Percentiles rank a stretch among this genome's conserved stretches.
Conservation (phyloP, 345 rosid species). For the Xanthoceras sorbifolium region DNA sequence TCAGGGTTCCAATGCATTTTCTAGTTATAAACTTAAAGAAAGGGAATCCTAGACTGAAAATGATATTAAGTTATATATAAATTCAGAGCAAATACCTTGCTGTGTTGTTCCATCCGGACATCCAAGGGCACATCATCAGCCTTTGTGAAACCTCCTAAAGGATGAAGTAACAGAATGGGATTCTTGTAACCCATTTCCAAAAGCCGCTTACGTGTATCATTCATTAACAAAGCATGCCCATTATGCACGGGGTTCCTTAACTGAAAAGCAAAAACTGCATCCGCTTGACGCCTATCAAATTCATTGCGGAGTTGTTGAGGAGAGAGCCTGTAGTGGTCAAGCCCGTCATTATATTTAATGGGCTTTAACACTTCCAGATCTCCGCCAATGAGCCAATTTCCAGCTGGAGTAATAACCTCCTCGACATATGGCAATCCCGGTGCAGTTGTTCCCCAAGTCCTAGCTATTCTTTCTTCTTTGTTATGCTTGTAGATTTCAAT, state of each 20-base stretch:
- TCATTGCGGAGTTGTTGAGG: conserved; percentile 83
- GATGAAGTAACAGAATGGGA: conserved; percentile 89
- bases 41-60: background rate
- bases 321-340: conserved; percentile 90
- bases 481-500: conserved; percentile 87
- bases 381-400: conserved; percentile 96
- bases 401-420: conserved; percentile 67
- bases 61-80: background rate
- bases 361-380: conserved; percentile 80
- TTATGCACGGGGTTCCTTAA: conserved; percentile 94
- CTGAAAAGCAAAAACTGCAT: conserved; percentile 97
- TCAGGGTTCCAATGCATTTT: background rate
- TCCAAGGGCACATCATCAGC: conserved; percentile 94
- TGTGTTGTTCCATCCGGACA: conserved; percentile 96
- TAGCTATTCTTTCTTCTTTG: conserved; percentile 88
- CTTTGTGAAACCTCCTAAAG: conserved; percentile 93
- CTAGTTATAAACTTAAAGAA: background rate
- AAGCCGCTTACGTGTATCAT: conserved; percentile 77
- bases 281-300: conserved; percentile 81
- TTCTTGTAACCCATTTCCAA: conserved; percentile 91
- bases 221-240: conserved; percentile 94
- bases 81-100: conserved; percentile 56
- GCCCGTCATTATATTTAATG: conserved; percentile 88
- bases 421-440: conserved; percentile 93
- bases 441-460: conserved; percentile 96